Evolutionary conservation across 139 green algal genomes (phyloP), one percentile per base, ranked within the genome.

Genomic region (Yamagishiella unicocca): DNA sequence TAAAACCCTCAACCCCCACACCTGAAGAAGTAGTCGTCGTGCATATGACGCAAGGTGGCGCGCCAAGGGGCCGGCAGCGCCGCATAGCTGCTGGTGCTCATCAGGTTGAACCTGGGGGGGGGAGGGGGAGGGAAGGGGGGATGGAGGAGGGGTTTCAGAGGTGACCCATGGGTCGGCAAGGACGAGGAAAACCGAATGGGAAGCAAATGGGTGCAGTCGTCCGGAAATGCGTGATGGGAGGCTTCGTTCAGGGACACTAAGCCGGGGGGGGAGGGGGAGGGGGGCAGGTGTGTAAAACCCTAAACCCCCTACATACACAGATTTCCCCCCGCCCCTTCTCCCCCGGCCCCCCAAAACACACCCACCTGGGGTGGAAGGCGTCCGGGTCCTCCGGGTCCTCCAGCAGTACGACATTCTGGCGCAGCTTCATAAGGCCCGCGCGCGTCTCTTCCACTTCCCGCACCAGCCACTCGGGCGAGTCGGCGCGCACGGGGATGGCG

Each of bases 11-110:
- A 58, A 2, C 50, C 64, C 53, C 33, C 43, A 22, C 67, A 93
- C 83, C 91, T 86, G 92, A 95, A 97, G 88, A 95, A 98, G 92
- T 99, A 98, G 78, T 98, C 94, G 74, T 99, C 91, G 81, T 99
- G 96, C 81, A 98, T 89, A 29, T 87, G 72, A 1, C 53, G 25
- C 80, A 99, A 93, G 31, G 93, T 78, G 0, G 93, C 84, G 55
- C 91, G 88, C 94, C 86, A 95, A 58, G 91, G 84, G 0, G 82
- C 64, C 29, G 97, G 91, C 79, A 99, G 94, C 37, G 95, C 93
- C 25, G 87, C 72, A 86, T 94, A 99, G 72, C 79, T 95, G 74
- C n/a, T 73, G 37, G 95, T 98, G 55, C 90, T 71, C 50, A 93
- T 90, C 25, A 98, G 87, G 67, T 90, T 80, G 85, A 99, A 96